Percentiles rank a stretch among this genome's conserved stretches.
phyloP scores from a whole-genome alignment of 2,329 filamentous ascomycete species.

The Ascomycota sp. region DNA sequence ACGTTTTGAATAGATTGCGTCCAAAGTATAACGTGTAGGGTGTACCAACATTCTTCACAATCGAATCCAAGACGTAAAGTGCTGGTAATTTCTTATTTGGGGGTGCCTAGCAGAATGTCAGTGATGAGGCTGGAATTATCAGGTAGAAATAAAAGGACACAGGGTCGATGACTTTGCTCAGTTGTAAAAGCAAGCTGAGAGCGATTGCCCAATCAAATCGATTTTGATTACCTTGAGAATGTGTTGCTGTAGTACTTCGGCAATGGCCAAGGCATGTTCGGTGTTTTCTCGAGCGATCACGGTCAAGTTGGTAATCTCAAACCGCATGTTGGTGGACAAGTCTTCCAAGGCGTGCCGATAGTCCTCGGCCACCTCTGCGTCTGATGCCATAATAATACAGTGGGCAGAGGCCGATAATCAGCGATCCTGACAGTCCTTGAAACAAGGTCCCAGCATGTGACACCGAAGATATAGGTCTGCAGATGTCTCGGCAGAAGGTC shows the following conservation, averaged over 20 bases:
- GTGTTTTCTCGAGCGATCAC: constrained; percentile 96
- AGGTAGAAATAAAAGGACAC: too few relatives aligned
- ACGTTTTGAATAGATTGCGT: constrained; percentile 77
- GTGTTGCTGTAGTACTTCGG: constrained; percentile 74
- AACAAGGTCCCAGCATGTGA: neutral
- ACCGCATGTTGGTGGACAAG: constrained; percentile 72
- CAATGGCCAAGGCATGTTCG: constrained; percentile 84
- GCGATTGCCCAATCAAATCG: neutral
- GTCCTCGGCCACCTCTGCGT: constrained; percentile 72
- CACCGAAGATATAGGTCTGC: too few relatives aligned
- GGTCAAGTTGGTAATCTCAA: constrained; percentile 93
- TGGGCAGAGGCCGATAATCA: neutral
- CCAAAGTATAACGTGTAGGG: constrained; percentile 93
- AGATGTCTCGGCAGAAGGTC: too few relatives aligned
- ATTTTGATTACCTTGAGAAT: constrained; percentile 65
- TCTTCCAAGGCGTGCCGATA: constrained; percentile 88
- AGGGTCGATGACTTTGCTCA: neutral
- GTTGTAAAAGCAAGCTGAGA: too few relatives aligned
- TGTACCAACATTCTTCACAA: constrained; percentile 95
- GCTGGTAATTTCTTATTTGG: constrained; percentile 81
- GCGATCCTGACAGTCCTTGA: neutral
- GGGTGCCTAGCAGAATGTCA: constrained; percentile 44
- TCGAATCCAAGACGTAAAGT: constrained; percentile 94
- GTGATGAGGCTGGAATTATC: constrained; percentile 5
- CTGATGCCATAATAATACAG: constrained; percentile 24